Evolutionary conservation across 2,329 filamentous ascomycete genomes (phyloP).

Genomic region (Chaetothyriales sp.): DNA sequence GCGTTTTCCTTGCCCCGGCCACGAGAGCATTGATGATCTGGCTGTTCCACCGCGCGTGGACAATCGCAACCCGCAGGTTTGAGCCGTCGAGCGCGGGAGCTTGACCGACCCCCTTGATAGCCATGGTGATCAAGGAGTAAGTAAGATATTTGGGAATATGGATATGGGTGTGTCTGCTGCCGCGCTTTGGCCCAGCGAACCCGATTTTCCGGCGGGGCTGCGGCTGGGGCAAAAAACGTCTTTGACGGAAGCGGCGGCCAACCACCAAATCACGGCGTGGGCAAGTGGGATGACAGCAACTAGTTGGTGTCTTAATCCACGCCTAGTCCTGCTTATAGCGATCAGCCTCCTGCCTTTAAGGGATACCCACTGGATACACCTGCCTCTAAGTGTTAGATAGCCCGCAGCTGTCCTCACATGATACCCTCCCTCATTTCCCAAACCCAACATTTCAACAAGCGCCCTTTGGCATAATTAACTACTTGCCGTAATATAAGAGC

Average conservation of each 20-base stretch:
- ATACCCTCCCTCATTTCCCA: constrained; percentile 3
- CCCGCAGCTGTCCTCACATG: constrained; percentile 16
- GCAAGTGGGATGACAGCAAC: not conserved
- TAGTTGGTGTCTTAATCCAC: not conserved
- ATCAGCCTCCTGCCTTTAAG: constrained; percentile 17
- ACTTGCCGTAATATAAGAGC: not conserved
- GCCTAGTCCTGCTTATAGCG: constrained; percentile 17
- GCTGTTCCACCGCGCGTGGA: constrained; percentile 92
- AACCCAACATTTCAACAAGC: not conserved
- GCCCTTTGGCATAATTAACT: not conserved
- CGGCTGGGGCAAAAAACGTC: no score
- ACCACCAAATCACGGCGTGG: not conserved
- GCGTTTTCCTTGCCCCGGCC: constrained; percentile 62
- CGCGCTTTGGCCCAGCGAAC: no score
- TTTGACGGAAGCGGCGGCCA: no score
- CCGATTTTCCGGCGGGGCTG: not conserved
- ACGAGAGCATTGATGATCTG: constrained; percentile 78
- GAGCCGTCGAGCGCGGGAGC: constrained; percentile 48
- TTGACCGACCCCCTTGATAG: constrained; percentile 51
- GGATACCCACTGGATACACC: constrained; percentile 18
- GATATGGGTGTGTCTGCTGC: not conserved
- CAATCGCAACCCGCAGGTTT: constrained; percentile 75
- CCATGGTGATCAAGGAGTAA: constrained; percentile 7
- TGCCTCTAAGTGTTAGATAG: constrained; percentile 16
- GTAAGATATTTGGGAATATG: not conserved